Evolutionary conservation across 345 rosid species (phyloP), one percentile per base, ranked within the genome.

Genomic region (Acer campestre): DNA sequence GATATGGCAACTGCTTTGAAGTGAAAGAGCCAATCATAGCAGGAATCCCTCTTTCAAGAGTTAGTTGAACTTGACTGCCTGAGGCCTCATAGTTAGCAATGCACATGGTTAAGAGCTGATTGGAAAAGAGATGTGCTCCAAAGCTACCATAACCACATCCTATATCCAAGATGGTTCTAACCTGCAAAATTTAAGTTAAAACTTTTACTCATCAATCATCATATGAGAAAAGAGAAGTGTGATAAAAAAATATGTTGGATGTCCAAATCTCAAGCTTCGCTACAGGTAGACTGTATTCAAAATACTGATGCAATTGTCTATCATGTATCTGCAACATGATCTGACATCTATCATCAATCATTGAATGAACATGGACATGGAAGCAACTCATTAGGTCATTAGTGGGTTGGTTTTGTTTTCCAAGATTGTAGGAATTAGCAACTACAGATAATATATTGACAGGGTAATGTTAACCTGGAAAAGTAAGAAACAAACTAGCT

Each of bases 81-180:
- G 98, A 88, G 42, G 98, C 81, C 84, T 97, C 99, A 75, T 91
- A 93, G 84, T 91, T 85, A 10, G 99, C 99, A 61, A 97, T 88
- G 89, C 99, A 97, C 97, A 97, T 88, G 7, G 99, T 93, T 78
- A 97, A 80, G 53, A 97, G 86, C 69, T 89, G 91, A 67, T 89
- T 91, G 7, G 97, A 91, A 38, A 86, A 85, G 59, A 94, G 91
- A 88, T 94, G 99, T 27, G 99, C 99, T 58, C 99, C 99, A 82
- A 93, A 97, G 90, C 99, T 97, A 74, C 99, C 98, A 74, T 93
- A 97, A 81, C 99, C 99, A 80, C 99, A 97, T 76, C 98, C 99
- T 81, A 97, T 90, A 82, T 97, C 99, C 88, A 97, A 88, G 63
- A 97, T 87, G 70, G 96, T 93, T 84, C 99, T 89, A 62, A 97